Conservation (phyloP, 1,139 yeast species). For the Hyphopichia burtonii region DNA sequence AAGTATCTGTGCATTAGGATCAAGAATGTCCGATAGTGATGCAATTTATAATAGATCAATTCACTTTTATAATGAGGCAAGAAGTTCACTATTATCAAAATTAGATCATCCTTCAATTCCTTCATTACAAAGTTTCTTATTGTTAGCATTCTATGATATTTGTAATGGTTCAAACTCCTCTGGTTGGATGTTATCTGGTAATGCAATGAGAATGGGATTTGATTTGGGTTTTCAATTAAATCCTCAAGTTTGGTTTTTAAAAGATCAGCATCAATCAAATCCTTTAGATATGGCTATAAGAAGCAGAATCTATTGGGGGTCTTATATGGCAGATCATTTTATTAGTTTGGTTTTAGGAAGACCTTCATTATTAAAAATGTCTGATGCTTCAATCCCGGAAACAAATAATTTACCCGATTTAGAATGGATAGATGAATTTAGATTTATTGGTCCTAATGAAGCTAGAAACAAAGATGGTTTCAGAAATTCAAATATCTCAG, state of each 20-base stretch:
- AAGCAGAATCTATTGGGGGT: conserved; percentile 66
- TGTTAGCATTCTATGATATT: conserved; percentile 57
- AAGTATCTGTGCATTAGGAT: conserved; percentile 58
- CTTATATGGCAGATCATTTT: conserved; percentile 63
- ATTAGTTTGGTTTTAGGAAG: conserved; percentile 59
- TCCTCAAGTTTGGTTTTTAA: conserved; percentile 56
- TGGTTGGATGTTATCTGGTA: conserved; percentile 63
- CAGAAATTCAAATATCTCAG: conserved; percentile 38
- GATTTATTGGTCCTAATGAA: conserved; percentile 29
- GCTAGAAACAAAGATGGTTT: conserved; percentile 19
- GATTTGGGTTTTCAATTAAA: conserved; percentile 65
- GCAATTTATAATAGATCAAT: conserved; percentile 36
- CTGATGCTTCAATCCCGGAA: conserved; percentile 62
- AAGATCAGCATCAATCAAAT: conserved; percentile 25
- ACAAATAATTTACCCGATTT: conserved; percentile 61
- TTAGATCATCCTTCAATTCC: conserved; percentile 44
- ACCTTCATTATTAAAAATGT: conserved; percentile 54
- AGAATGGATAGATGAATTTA: conserved; percentile 52
- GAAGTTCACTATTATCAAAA: conserved; percentile 36
- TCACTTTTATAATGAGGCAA: conserved; percentile 49
- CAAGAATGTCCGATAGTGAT: conserved; percentile 47
- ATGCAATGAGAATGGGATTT: conserved; percentile 63
- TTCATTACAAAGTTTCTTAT: conserved; percentile 47
- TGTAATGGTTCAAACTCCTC: conserved; percentile 55
- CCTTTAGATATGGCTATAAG: conserved; percentile 52